Base-by-base conservation (phyloP, 768 basidiomycete genomes). In the Tylopilus subfusipes region DNA sequence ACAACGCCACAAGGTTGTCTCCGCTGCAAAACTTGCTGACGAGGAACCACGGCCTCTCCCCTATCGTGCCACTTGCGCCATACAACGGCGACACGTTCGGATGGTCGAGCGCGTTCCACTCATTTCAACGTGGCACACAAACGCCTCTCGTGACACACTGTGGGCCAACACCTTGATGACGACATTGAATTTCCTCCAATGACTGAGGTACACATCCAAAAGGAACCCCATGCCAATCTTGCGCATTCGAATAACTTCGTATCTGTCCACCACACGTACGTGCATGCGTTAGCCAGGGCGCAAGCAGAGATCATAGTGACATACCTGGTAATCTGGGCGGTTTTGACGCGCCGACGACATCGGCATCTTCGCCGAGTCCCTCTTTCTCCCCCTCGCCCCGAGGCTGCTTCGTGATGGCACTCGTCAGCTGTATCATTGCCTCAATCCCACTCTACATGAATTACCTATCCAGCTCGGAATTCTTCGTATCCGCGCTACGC, bases 371-470 rank as follows among this genome's bases (percentile, higher is more conserved):
- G 16, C 29, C 44, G 13, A 10, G 16, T 19, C 22, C 42, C 14
- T 18, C 39, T 8, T 49, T 19, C 16, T 22, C 38, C 3, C 1
- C 29, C 6, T 38, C 38, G 18, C 8, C 39, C 13, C 3, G 14
- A 18, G 40, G 36, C 5, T 48, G 50, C 33, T 49, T 44, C 43
- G 36, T 55, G 56, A 18, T 56, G 18, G 42, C 53, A 27, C 65
- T 67, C 58, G 83, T 85, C 74, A 90, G 70, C 58, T 86, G 73
- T 51, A 82, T 72, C 59, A 90, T 73, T 5, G 86, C 84, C 50
- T 89, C 88, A 50, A 90, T 84, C 6, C 86, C 83, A 31, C 76
- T 80, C 65, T 89, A 86, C 50, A 88, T 77, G 65, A 89, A 88
- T 67, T 86, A 83, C 33, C 77, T 76, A 58, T 88, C 83, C 21